Evolutionary conservation across 306 rosid species (phyloP).

Genomic region (Myrica gale): DNA sequence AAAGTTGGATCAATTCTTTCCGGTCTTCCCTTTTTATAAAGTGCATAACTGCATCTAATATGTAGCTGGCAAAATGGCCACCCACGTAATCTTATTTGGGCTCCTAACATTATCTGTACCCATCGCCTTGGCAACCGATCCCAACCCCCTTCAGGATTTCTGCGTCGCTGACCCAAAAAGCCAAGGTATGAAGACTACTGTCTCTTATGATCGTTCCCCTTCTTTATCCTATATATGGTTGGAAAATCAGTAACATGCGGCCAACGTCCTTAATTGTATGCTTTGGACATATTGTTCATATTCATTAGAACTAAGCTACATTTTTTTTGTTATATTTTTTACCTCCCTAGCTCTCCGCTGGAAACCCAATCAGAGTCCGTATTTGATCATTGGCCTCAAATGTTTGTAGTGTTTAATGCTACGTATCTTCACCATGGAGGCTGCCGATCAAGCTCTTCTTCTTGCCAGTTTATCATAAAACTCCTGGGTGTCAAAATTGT

Average conservation of each 20-base stretch:
- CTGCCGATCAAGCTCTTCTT: background rate
- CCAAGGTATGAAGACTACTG: slow-evolving; percentile 13
- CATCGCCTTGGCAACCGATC: slow-evolving; percentile 22
- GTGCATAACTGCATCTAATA: background rate
- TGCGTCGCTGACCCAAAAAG: slow-evolving; percentile 35
- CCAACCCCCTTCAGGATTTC: slow-evolving; percentile 44
- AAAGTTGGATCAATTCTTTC: background rate
- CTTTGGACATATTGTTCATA: background rate
- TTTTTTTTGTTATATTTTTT: background rate
- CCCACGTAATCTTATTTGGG: background rate
- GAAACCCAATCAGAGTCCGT: background rate
- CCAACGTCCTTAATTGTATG: background rate
- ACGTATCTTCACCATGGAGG: background rate
- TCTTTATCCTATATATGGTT: background rate
- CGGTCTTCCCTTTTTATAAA: background rate
- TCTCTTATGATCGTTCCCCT: background rate
- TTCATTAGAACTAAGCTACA: background rate
- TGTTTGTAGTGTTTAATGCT: background rate
- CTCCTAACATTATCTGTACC: background rate
- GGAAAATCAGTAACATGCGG: background rate
- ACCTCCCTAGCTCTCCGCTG: too few relatives aligned
- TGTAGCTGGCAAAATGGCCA: background rate
- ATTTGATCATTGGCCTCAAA: background rate
- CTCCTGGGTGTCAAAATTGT: background rate
- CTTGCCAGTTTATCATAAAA: background rate